Evolutionary conservation across 352 stramenopile genomes (phyloP).

Genomic region (Hyaloperonospora arabidopsidis): DNA sequence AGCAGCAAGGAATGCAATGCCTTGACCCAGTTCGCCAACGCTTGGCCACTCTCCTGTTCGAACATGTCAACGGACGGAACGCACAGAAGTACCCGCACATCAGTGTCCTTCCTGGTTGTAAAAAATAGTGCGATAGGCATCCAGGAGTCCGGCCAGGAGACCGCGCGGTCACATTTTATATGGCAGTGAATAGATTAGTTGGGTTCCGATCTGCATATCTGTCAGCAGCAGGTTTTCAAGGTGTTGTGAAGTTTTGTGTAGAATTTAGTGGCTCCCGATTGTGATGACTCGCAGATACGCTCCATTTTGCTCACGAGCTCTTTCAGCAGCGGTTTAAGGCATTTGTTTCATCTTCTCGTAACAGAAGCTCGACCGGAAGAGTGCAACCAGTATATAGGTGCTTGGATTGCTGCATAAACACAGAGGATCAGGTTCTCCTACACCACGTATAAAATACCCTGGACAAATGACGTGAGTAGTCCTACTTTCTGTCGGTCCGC

Average conservation of each 20-base stretch:
- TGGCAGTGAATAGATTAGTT: conserved; percentile 44
- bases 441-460: conserved; percentile 46
- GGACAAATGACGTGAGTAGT: conserved; percentile 12
- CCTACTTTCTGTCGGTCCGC: conserved; percentile 15
- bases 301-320: conserved; percentile 33
- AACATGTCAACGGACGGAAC: conserved; percentile 62
- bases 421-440: conserved; percentile 47
- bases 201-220: conserved; percentile 55
- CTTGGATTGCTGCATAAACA: conserved; percentile 44
- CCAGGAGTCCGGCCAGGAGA: conserved; percentile 76
- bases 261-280: conserved; percentile 41
- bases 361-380: conserved; percentile 70
- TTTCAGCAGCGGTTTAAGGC: conserved; percentile 38
- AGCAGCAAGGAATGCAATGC: conserved; percentile 56
- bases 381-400: conserved; percentile 38
- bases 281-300: conserved; percentile 61
- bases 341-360: conserved; percentile 39
- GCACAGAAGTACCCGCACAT: conserved; percentile 61
- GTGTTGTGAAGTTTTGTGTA: conserved; percentile 71
- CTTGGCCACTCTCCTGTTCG: conserved; percentile 72
- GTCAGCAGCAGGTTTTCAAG: conserved; percentile 68
- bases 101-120: conserved; percentile 47
- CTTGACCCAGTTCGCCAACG: conserved; percentile 45
- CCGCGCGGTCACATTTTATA: conserved; percentile 33
- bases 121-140: conserved; percentile 61